Evolutionary conservation across 129 eudicot species (phyloP), one percentile per base, ranked within the genome.

Genomic region (Solidago caesia): DNA sequence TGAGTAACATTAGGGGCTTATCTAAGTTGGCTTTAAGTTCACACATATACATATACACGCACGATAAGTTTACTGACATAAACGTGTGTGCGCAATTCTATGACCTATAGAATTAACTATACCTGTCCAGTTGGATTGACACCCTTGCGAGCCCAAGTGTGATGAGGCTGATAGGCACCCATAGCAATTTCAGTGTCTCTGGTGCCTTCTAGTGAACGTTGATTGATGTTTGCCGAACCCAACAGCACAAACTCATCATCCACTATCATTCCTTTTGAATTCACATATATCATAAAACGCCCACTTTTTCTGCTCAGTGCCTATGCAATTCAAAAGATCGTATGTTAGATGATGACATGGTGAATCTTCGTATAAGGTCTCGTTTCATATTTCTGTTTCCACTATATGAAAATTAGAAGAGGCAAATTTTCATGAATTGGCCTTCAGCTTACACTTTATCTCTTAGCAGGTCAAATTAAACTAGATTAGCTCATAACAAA

Each of bases 301-400:
- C 69, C 69, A 64, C 51, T 64, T 44, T 64, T 64, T 64, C 69
- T 64, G n/a, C 69, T 15, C 7, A 64, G 51, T 64, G 69, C 69
- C 29, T 64, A 42, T 7, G 13, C 16, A 61, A 8, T 11, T n/a
- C 12, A 27, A 42, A 64, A 64, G 7, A 42, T 39, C 5, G 13
- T 42, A 64, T 39, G 27, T 64, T n/a, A 42, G 16, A 61, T 4
- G 67, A 61, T 29, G 10, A 27, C 9, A 1, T 4, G 9, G 7
- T 12, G 14, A 21, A 60, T 26, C 66, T 60, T 60, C 39, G 9
- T 9, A 10, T 4, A 14, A 3, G 66, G 10, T 10, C 15, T 41
- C 5, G 10, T 60, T 27, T 52, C 16, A 4, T 4, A 4, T 52
- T 14, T 4, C 8, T 7, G 7, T 13, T 12, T 52, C 58, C 21